Evolutionary conservation across 1,139 yeast species (phyloP), one percentile per base, ranked within the genome.

Genomic region (Citeromyces hawaiiensis): DNA sequence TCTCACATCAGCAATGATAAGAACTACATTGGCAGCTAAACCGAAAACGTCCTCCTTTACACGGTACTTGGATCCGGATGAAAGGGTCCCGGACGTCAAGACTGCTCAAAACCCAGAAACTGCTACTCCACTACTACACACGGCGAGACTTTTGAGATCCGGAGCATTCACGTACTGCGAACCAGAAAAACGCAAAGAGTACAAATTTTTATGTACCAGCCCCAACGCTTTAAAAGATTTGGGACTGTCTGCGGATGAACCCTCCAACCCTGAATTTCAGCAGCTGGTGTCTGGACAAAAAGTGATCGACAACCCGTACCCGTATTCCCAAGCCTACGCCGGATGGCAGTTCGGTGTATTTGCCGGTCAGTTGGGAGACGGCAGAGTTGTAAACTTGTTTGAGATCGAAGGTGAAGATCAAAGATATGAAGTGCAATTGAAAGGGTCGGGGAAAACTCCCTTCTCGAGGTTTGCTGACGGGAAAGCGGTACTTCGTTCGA

Each of bases 321-420:
- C 97, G 0, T 88, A 83, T 59, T 75, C 96, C 6, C 88, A 82
- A 56, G 85, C 93, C 0, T 91, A 91, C 56, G 95, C 97, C 1
- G 98, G 98, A 1, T 86, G 83, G 69, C 98, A 91, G 54, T 91
- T 91, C 63, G 97, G 98, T 3, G 76, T 72, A 48, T 91, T 91
- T 75, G 96, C 97, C 0, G 97, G 97, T 1, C 98, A 91, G 57
- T 63, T 91, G 46, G 98, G 98, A 4, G 98, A 91, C 55, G 98
- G 98, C 1, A 64, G 98, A 45, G 96, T 87, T 2, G 70, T 78
- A 7, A 85, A 82, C 51, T 61, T 91, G 38, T 87, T 88, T 59
- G 93, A 83, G 47, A 60, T 81, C 0, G 66, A 68, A 4, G 67
- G 64, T 39, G 50, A 55, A 2, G 50, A 45, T 3, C 54, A 60